Percentiles rank a stretch among this genome's conserved stretches.
These are phyloP conservation scores for Exophiala sp. DNA, from an alignment of 2,329 filamentous ascomycete genomes.

Conservation along the genomic window DNA sequence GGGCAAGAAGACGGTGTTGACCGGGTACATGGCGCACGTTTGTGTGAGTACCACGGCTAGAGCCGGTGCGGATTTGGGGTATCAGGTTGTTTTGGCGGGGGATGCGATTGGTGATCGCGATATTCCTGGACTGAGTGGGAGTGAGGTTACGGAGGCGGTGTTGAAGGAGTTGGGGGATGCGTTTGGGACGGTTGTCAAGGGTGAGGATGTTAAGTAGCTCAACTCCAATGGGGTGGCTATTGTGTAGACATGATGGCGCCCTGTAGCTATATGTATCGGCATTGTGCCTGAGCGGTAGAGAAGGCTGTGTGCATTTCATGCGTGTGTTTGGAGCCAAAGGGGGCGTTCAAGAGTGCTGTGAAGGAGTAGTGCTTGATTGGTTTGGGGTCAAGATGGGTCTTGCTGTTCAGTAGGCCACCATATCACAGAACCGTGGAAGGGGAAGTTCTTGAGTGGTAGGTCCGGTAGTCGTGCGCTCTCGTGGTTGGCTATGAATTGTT, in stretches of 20 bases:
- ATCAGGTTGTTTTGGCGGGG: conserved; percentile 59
- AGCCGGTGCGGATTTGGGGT: conserved; percentile 58
- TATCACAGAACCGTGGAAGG: conserved; percentile 16
- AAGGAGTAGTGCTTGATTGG: not conserved
- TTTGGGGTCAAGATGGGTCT: not conserved
- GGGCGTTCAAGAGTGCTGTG: not conserved
- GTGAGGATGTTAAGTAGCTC: conserved; percentile 40
- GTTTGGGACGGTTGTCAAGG: conserved; percentile 59
- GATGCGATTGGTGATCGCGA: conserved; percentile 65
- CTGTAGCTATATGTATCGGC: not conserved
- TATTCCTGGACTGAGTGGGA: conserved; percentile 59
- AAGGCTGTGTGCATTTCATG: not conserved
- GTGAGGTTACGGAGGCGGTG: conserved; percentile 49
- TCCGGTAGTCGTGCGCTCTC: conserved; percentile 6
- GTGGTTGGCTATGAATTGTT: conserved; percentile 1
- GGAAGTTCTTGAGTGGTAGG: conserved; percentile 15
- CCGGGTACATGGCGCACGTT: conserved; percentile 55
- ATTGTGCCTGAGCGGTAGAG: not conserved
- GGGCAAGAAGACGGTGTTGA: conserved; percentile 58
- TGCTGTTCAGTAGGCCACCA: conserved; percentile 11
- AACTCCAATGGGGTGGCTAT: not conserved
- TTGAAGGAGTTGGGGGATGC: conserved; percentile 61
- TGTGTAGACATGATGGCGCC: not conserved
- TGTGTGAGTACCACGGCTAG: conserved; percentile 62
- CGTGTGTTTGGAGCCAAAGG: not conserved